Evolutionary conservation across 2,329 filamentous ascomycete genomes (phyloP), one percentile per base, ranked within the genome.

Genomic region (Exophiala mesophila): DNA sequence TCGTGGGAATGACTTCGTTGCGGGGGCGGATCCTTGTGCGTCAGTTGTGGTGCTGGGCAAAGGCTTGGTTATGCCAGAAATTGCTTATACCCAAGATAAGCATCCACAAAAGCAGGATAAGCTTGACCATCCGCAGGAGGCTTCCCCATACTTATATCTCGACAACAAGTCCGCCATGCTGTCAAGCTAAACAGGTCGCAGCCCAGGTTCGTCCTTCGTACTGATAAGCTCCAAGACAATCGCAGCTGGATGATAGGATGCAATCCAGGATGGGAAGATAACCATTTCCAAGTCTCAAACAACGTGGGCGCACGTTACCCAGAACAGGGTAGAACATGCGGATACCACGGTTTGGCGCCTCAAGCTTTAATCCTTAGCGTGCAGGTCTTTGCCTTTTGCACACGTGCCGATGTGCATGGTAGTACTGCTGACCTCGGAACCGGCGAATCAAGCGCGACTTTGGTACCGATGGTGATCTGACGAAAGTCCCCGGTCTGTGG

Each of bases 251-350:
- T 26, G 23, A 26, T 26, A 26, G 23, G 23, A 12, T 12, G 12
- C n/a, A n/a, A n/a, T n/a, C n/a, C n/a, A n/a, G n/a, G n/a, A n/a
- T n/a, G n/a, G n/a, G n/a, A n/a, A n/a, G n/a, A n/a, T n/a, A n/a
- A n/a, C n/a, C n/a, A n/a, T n/a, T n/a, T n/a, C n/a, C n/a, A n/a
- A n/a, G n/a, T n/a, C n/a, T n/a, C n/a, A n/a, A n/a, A n/a, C n/a
- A n/a, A n/a, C n/a, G n/a, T n/a, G 17, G 33, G 17, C 15, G 36
- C 33, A 28, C 47, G 34, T 41, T 51, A 8, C 48, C n/a, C 36
- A 29, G 13, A 29, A 47, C 18, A n/a, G 45, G 48, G 36, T 40
- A 34, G 41, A 40, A 29, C 18, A 48, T 16, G 41, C 48, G 48
- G 45, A 28, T 18, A 28, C 31, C 7, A 24, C 28, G 28, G 23